phyloP scores from a whole-genome alignment of 164 flowering plant species.

The Chimonanthus praecox region DNA sequence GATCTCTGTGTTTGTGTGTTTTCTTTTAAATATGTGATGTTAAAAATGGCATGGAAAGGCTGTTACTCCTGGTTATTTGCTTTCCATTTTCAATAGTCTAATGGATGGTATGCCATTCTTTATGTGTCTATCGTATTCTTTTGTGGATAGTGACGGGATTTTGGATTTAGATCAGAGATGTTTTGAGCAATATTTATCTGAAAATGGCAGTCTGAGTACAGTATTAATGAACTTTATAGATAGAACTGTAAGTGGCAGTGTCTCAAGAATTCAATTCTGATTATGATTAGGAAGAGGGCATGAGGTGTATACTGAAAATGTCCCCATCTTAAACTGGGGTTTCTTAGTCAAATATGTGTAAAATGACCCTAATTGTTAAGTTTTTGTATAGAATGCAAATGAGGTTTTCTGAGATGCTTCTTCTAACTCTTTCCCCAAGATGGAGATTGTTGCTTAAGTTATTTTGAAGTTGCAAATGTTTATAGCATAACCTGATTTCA shows the following conservation, averaged over 20 bases:
- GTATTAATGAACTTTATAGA: too few species aligned
- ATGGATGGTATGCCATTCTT: too few species aligned
- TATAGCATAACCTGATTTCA: background rate
- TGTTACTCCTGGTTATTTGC: too few species aligned
- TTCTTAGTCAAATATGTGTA: background rate
- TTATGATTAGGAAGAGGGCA: background rate
- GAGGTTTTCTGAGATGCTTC: background rate
- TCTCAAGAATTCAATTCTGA: background rate
- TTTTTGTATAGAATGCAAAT: background rate
- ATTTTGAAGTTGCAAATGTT: background rate
- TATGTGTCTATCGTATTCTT: too few species aligned
- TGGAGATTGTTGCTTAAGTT: background rate
- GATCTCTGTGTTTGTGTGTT: too few species aligned
- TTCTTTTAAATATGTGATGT: too few species aligned
- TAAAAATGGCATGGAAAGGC: too few species aligned
- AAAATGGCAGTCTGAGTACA: too few species aligned
- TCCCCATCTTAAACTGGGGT: background rate
- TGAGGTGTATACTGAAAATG: background rate
- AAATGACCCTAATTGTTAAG: background rate
- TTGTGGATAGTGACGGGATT: too few species aligned
- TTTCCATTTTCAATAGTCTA: too few species aligned
- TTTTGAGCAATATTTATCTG: too few species aligned
- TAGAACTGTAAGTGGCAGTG: background rate
- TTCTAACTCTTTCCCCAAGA: background rate
- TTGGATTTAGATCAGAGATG: too few species aligned